Evolutionary conservation across 345 rosid genomes (phyloP).

Genomic region (Trapa incisa): DNA sequence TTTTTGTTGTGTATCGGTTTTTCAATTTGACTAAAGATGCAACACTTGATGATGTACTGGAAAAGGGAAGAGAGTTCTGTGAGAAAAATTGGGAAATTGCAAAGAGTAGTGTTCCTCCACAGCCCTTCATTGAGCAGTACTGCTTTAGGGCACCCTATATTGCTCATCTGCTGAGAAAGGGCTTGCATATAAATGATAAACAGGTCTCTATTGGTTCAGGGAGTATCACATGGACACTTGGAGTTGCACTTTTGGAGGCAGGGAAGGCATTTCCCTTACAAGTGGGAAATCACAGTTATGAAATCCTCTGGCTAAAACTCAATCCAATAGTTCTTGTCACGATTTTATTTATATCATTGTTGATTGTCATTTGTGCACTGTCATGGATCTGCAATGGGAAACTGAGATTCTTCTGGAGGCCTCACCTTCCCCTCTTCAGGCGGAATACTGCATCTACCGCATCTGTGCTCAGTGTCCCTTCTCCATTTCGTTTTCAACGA

Average conservation of each 20-base stretch:
- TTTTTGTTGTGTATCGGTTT: slow-evolving; percentile 82
- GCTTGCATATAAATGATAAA: slow-evolving; percentile 70
- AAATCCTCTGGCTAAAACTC: slow-evolving; percentile 50
- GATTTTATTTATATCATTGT: slow-evolving; percentile 45
- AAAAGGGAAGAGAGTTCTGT: slow-evolving; percentile 79
- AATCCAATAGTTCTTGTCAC: slow-evolving; percentile 51
- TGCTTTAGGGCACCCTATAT: slow-evolving; percentile 96
- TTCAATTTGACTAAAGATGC: slow-evolving; percentile 76
- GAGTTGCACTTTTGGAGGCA: slow-evolving; percentile 82
- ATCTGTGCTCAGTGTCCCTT: slow-evolving; percentile 58
- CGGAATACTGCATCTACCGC: slow-evolving; percentile 47
- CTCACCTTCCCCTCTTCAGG: slow-evolving; percentile 69
- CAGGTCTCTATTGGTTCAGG: slow-evolving; percentile 82
- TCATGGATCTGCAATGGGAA: slow-evolving; percentile 57
- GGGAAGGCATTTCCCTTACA: slow-evolving; percentile 63
- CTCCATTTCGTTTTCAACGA: slow-evolving; percentile 52
- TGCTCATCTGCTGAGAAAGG: slow-evolving; percentile 72
- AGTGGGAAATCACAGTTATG: slow-evolving; percentile 45
- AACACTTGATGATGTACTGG: slow-evolving; percentile 81
- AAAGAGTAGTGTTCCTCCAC: slow-evolving; percentile 71
- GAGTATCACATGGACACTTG: slow-evolving; percentile 95
- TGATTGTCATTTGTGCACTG: slow-evolving; percentile 63
- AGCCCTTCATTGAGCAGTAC: slow-evolving; percentile 96
- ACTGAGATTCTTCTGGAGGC: slow-evolving; percentile 53
- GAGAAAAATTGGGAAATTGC: slow-evolving; percentile 73